A percentile compares a stretch with the other conserved stretches of the same genome.
Evolutionary conservation across 495 filamentous ascomycete species (phyloP).

Genomic region (Annulohypoxylon nitens): DNA sequence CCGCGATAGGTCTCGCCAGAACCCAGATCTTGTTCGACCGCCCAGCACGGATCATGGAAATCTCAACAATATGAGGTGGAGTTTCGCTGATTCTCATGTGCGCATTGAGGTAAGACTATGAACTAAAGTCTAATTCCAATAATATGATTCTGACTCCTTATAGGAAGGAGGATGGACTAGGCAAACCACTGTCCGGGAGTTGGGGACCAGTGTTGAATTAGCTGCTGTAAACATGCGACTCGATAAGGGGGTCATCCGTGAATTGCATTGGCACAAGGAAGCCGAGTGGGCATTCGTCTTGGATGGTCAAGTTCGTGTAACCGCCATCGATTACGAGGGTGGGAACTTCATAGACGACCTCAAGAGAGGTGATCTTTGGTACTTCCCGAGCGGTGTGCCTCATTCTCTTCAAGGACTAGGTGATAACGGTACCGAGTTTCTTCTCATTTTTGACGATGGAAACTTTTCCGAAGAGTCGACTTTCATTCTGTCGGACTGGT

Average conservation of each 20-base stretch:
- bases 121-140: background rate
- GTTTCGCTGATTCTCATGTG: conserved; percentile 75
- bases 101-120: conserved; percentile 67
- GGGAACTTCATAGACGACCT: conserved; percentile 78
- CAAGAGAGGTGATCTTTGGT: conserved; percentile 79
- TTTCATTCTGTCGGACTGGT: conserved; percentile 76
- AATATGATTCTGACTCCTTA: conserved; percentile 11
- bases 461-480: conserved; percentile 78
- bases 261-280: conserved; percentile 80
- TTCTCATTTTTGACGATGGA: conserved; percentile 78
- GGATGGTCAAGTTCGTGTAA: conserved; percentile 70
- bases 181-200: conserved; percentile 73
- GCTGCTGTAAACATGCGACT: conserved; percentile 78
- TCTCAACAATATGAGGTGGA: conserved; percentile 74
- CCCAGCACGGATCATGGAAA: conserved; percentile 74
- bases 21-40: conserved; percentile 73
- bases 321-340: conserved; percentile 75
- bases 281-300: conserved; percentile 79
- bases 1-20: conserved; percentile 70
- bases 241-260: conserved; percentile 74
- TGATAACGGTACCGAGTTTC: conserved; percentile 76
- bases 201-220: conserved; percentile 70
- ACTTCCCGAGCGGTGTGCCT: conserved; percentile 78
- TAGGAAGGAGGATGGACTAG: conserved; percentile 78
- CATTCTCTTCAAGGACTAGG: conserved; percentile 77